Percentiles rank a stretch among this genome's conserved stretches.
phyloP scores from a whole-genome alignment of 345 rosid genomes.

The Citrus inodora region DNA sequence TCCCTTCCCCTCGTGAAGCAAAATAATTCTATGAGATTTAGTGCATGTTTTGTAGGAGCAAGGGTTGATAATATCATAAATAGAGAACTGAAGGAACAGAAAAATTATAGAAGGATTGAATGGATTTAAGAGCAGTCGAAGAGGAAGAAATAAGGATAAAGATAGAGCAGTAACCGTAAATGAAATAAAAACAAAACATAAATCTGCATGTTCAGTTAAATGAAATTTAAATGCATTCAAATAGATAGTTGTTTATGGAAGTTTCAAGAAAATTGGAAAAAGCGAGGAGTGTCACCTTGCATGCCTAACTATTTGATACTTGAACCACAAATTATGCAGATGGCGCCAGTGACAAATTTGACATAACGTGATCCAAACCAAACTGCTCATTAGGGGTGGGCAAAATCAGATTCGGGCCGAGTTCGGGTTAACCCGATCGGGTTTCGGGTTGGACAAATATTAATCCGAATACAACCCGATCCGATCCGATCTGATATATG shows the following conservation, averaged over 20 bases:
- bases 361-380: slow-evolving; percentile 36
- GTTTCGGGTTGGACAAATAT: no score
- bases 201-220: not conserved
- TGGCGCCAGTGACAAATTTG: slow-evolving; percentile 29
- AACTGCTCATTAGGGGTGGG: slow-evolving; percentile 40
- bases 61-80: not conserved
- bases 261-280: not conserved
- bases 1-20: not conserved
- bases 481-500: no score
- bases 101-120: not conserved
- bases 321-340: slow-evolving; percentile 9
- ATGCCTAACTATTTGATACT: not conserved
- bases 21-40: not conserved
- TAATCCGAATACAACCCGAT: no score
- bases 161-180: not conserved
- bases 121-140: not conserved
- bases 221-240: not conserved
- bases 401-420: no score
- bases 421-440: no score
- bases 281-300: not conserved
- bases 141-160: not conserved
- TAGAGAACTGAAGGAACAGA: not conserved
- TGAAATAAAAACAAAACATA: not conserved
- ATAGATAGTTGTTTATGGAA: not conserved
- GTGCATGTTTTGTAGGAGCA: not conserved